phyloP scores from a whole-genome alignment of 2,329 filamentous ascomycete species.

The Neonectria hederae region DNA sequence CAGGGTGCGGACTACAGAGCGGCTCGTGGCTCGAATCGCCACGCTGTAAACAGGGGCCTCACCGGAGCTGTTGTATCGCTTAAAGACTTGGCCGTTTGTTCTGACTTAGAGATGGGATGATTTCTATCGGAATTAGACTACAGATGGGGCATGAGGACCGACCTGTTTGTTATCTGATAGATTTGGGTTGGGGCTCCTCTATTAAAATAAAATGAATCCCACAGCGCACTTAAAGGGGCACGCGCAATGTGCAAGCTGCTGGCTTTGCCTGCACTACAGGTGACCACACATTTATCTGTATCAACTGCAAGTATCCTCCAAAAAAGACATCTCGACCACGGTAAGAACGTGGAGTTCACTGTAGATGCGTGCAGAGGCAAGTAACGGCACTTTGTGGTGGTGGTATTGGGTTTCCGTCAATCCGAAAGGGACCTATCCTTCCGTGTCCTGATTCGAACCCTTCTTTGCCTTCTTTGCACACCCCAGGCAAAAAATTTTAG shows the following conservation, averaged over 20 bases:
- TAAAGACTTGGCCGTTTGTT: background rate
- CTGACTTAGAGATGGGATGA: slow-evolving; percentile 6
- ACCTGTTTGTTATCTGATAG: background rate
- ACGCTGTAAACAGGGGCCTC: background rate
- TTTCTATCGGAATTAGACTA: background rate
- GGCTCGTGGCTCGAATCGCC: slow-evolving; percentile 2
- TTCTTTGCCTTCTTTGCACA: background rate
- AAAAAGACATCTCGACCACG: background rate
- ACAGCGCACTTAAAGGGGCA: background rate
- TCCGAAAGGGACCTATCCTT: background rate
- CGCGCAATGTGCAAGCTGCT: too few species aligned
- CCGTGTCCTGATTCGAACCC: background rate
- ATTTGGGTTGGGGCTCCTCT: background rate
- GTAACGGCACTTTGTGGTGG: background rate
- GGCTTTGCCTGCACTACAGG: background rate
- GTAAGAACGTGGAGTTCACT: background rate
- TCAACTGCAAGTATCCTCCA: too few species aligned
- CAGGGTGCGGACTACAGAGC: background rate
- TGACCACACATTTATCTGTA: background rate
- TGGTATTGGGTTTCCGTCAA: background rate
- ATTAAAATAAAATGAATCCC: background rate
- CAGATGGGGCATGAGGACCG: background rate
- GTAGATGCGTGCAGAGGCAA: background rate
- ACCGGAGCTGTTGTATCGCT: slow-evolving; percentile 8
- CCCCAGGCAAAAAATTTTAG: background rate